These are phyloP conservation scores for Lanmaoa pseudosensibilis DNA, from an alignment of 768 basidiomycete genomes.

Conservation along the genomic window DNA sequence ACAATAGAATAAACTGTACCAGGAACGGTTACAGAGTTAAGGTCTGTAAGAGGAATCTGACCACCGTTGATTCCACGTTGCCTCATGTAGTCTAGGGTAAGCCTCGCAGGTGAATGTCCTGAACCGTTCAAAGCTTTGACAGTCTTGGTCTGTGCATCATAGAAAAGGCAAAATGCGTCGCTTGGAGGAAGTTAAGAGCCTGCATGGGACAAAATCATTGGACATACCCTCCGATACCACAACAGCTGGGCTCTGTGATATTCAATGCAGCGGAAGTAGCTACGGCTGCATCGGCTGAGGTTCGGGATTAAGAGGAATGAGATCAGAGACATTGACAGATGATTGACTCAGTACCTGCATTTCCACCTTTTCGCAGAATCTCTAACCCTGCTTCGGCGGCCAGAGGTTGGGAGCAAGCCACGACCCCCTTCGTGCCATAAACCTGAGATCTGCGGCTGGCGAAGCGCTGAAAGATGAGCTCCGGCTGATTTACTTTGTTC, in stretches of 20 bases:
- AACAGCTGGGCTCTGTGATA: conserved; percentile 83
- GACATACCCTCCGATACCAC: conserved; percentile 88
- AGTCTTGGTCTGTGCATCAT: conserved; percentile 74
- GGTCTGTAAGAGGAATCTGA: conserved; percentile 73
- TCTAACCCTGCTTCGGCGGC: conserved; percentile 91
- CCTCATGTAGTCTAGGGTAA: conserved; percentile 72
- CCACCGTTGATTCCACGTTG: conserved; percentile 64
- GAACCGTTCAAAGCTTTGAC: conserved; percentile 93
- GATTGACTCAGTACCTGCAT: conserved; percentile 72
- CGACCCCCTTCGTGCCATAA: conserved; percentile 83
- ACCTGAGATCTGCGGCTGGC: conserved; percentile 84
- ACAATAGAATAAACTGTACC: conserved; percentile 37
- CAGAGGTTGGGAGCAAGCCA: conserved; percentile 87
- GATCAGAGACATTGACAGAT: not conserved
- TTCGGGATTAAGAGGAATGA: not conserved
- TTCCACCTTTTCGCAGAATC: conserved; percentile 89
- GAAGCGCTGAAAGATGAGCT: conserved; percentile 67
- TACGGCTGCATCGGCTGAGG: conserved; percentile 86
- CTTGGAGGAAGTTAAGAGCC: conserved; percentile 38
- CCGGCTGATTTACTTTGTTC: conserved; percentile 65
- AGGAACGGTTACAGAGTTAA: conserved; percentile 92
- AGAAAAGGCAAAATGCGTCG: conserved; percentile 93
- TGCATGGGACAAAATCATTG: not conserved
- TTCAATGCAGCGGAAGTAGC: conserved; percentile 92
- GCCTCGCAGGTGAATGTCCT: conserved; percentile 77